These are phyloP conservation scores for Alternaria postmessia DNA, from an alignment of 2,329 filamentous ascomycete species.

Conservation along the genomic window DNA sequence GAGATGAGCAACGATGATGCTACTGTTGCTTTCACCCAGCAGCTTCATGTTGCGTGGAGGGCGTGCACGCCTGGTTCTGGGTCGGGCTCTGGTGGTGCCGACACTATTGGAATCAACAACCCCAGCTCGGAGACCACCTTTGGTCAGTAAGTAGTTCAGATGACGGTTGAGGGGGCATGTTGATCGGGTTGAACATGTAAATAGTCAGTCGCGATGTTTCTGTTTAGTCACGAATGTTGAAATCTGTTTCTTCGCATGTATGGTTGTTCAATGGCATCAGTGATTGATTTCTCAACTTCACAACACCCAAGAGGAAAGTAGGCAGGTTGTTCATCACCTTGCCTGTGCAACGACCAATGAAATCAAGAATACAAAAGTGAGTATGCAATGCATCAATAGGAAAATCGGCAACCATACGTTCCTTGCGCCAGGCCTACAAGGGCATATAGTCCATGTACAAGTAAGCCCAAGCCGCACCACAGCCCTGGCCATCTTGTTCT, in stretches of 20 bases:
- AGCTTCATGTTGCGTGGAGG: conserved; percentile 46
- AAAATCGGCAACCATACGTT: conserved; percentile 7
- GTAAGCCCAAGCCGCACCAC: conserved; percentile 8
- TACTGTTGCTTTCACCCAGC: conserved; percentile 47
- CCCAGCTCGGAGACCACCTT: conserved; percentile 29
- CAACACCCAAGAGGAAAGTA: neutral
- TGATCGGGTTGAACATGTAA: neutral
- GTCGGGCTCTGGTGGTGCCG: conserved; percentile 14
- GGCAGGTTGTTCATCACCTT: neutral
- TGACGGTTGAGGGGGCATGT: neutral
- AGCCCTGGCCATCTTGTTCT: conserved; percentile 4
- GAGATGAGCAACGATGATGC: conserved; percentile 47
- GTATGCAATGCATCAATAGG: conserved; percentile 10
- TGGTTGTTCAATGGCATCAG: neutral
- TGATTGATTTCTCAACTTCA: neutral
- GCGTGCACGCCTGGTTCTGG: conserved; percentile 25
- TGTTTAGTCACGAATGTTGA: conserved; percentile 4
- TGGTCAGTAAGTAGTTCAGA: conserved; percentile 13
- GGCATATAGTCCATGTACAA: conserved; percentile 18
- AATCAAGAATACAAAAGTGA: conserved; percentile 2
- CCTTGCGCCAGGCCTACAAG: conserved; percentile 13
- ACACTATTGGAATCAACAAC: conserved; percentile 37
- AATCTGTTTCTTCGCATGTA: neutral
- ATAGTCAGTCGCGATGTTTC: neutral
- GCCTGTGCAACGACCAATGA: neutral